Percentiles rank a stretch among this genome's conserved stretches.
These are phyloP conservation scores for Parascedosporium putredinis DNA, from an alignment of 2,329 filamentous ascomycete genomes.

Conservation along the genomic window DNA sequence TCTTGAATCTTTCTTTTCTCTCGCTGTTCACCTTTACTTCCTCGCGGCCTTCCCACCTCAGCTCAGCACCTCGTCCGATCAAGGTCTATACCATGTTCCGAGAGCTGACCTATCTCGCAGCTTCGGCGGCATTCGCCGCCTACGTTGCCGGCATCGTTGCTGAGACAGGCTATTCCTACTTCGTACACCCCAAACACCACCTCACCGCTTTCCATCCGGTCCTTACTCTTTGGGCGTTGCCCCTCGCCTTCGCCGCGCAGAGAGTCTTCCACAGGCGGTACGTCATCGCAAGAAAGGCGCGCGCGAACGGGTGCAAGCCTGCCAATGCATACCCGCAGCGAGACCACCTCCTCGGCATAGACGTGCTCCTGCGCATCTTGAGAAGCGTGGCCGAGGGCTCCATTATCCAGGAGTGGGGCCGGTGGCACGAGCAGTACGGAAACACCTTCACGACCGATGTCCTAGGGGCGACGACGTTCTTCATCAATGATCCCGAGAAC, in stretches of 20 bases:
- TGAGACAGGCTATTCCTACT: not conserved
- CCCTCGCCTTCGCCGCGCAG: not conserved
- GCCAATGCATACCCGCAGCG: not conserved
- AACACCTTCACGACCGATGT: not conserved
- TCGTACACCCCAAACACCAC: not conserved
- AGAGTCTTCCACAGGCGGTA: not conserved
- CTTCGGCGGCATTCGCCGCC: not conserved
- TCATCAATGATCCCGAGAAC: conserved; percentile 1
- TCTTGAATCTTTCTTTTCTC: too few species aligned
- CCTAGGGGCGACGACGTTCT: not conserved
- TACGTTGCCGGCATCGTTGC: not conserved
- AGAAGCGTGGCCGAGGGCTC: not conserved
- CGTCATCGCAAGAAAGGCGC: not conserved
- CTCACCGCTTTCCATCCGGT: not conserved
- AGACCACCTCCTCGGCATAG: not conserved
- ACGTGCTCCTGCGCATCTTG: not conserved
- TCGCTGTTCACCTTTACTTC: too few species aligned
- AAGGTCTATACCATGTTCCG: not conserved
- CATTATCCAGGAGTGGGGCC: conserved; percentile 1
- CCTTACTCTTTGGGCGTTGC: not conserved
- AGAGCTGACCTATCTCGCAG: not conserved
- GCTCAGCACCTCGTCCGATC: too few species aligned
- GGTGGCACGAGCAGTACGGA: not conserved
- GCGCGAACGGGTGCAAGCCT: not conserved
- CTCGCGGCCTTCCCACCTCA: too few species aligned